These are phyloP conservation scores for Oemleria cerasiformis DNA, from an alignment of 306 rosid genomes.

Conservation along the genomic window DNA sequence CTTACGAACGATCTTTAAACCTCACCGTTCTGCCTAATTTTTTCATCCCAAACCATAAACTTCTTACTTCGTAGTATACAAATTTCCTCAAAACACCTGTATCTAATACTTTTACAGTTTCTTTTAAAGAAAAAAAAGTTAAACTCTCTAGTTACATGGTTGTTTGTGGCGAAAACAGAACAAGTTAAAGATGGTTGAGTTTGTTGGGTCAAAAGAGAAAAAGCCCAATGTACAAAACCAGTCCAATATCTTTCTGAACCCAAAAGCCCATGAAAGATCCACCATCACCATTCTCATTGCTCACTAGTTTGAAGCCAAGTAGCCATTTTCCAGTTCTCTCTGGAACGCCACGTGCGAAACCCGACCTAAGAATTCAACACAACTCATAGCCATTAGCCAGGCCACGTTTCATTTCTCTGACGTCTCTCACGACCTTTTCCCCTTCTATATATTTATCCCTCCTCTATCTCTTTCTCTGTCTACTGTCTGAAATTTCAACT, in stretches of 20 bases:
- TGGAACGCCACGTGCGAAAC: slow-evolving; percentile 38
- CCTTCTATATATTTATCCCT: not conserved
- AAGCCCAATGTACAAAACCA: not conserved
- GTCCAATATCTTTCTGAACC: not conserved
- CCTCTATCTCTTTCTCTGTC: not conserved
- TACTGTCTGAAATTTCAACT: not conserved
- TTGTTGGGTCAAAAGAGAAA: not conserved
- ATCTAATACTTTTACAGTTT: not conserved
- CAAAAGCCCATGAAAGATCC: not conserved
- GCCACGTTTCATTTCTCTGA: not conserved
- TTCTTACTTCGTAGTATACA: not conserved
- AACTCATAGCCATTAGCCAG: not conserved
- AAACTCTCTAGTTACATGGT: not conserved
- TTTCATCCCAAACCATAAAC: not conserved
- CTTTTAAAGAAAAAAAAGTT: not conserved
- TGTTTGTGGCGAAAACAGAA: not conserved
- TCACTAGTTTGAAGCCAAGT: not conserved
- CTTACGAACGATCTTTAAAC: not conserved
- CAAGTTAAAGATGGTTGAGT: not conserved
- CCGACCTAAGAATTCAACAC: not conserved
- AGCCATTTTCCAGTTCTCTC: slow-evolving; percentile 2
- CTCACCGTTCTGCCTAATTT: not conserved
- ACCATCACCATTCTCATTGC: not conserved
- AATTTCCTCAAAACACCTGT: not conserved
- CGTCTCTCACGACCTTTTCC: not conserved